Base-by-base conservation (phyloP, 2,329 filamentous ascomycete species). In the Colletotrichum musicola region DNA sequence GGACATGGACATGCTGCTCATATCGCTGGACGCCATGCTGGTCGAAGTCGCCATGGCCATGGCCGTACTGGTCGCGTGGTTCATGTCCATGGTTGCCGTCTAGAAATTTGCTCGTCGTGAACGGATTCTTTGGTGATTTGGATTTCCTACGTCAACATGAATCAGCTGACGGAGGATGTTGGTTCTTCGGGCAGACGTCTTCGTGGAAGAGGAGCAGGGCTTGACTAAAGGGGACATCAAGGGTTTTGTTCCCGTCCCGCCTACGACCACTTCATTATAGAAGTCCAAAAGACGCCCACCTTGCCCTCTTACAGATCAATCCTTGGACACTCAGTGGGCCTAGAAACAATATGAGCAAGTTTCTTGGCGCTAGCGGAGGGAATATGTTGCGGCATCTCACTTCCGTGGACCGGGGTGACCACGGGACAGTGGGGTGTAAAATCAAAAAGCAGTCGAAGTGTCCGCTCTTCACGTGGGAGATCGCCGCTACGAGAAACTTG, bases 1-100 rank as follows among this genome's bases (percentile, higher is more conserved):
- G 25, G 68, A 62, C 84, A 86, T 87, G 50, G 73, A 57, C 69
- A 71, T 69, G 30, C 46, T 14, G 46, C 50, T 57, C 55, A 54
- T 66, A 42, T 22, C 38, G 30, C 35, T 44, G 9, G 60, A 58
- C 4, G 50, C 18, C 13, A 40, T 50, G 35, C 56, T 35, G 14
- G 60, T 71, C 7, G 62, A 35, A 7, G 50, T 67, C 7, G 62
- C 27, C 58, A 66, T 71, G n/a, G 53, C 49, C 64, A 57, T 64
- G 46, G 59, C 57, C 27, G 55, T 69, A 14, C 22, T 64, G 20
- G 60, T 53, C 13, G 56, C 55, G 27, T 47, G 58, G 38, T 57
- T 55, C 70, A 72, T 71, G 25, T 60, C 49, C 69, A 71, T 71
- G 44, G 27, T 62, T 12, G 20, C 40, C 2, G 40, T 42, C 40